phyloP scores from a whole-genome alignment of 371 early-diverging fungal genomes.

The Entomophthora muscae region DNA sequence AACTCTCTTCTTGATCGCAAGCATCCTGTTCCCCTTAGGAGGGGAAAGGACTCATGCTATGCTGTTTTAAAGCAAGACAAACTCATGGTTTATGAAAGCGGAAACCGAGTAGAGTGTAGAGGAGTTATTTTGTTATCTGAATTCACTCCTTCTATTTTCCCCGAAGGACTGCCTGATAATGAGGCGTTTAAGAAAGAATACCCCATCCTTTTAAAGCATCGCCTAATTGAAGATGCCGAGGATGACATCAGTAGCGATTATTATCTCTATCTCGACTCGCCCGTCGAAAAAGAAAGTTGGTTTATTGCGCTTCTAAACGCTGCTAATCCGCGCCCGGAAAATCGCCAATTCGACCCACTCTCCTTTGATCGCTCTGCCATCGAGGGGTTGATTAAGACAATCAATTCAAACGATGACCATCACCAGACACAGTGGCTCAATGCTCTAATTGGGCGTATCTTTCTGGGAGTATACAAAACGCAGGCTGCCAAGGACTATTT shows the following conservation, averaged over 20 bases:
- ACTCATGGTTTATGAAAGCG: constrained; percentile 66
- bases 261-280: constrained; percentile 31
- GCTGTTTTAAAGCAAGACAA: constrained; percentile 62
- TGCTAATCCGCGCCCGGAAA: constrained; percentile 8
- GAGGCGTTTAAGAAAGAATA: constrained; percentile 34
- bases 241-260: constrained; percentile 14
- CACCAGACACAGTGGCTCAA: constrained; percentile 73
- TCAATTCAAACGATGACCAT: constrained; percentile 41
- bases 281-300: constrained; percentile 85
- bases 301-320: constrained; percentile 22
- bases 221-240: constrained; percentile 13
- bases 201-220: constrained; percentile 24
- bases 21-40: constrained; percentile 10
- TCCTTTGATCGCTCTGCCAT: constrained; percentile 33
- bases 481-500: constrained; percentile 32
- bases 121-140: constrained; percentile 48
- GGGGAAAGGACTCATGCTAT: constrained; percentile 36
- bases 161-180: constrained; percentile 30
- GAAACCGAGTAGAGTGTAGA: constrained; percentile 58
- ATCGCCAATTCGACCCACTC: constrained; percentile 17
- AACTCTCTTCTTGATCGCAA: constrained; percentile 13
- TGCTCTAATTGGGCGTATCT: constrained; percentile 65
- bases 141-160: constrained; percentile 43
- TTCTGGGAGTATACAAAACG: constrained; percentile 48
- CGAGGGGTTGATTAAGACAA: constrained; percentile 27